These are phyloP conservation scores for Turritis glabra DNA, from an alignment of 345 rosid genomes.

Conservation along the genomic window DNA sequence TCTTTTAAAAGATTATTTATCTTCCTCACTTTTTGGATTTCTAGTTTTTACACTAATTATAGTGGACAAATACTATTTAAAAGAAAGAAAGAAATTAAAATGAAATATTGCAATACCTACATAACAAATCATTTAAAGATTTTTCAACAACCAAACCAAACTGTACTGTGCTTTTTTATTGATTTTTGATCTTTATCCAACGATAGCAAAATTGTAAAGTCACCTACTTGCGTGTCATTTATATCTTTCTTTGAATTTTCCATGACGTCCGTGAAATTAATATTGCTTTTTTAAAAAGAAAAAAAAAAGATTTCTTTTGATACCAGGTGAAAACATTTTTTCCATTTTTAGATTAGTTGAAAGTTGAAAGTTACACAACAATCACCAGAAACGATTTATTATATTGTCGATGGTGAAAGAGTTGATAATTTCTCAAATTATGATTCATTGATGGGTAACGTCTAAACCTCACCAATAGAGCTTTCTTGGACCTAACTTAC, in stretches of 20 bases:
- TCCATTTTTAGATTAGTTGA: slow-evolving; percentile 18
- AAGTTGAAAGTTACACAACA: slow-evolving; percentile 5
- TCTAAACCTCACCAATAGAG: slow-evolving; percentile 11
- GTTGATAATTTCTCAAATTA: neutral
- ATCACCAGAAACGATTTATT: neutral
- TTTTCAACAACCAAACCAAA: slow-evolving; percentile 30
- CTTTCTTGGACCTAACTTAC: neutral
- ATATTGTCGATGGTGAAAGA: neutral
- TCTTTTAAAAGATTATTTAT: neutral
- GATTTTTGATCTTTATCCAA: slow-evolving; percentile 27
- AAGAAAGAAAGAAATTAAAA: neutral
- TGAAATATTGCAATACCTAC: neutral
- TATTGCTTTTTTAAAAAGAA: neutral
- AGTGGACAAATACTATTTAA: neutral
- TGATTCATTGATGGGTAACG: slow-evolving; percentile 3
- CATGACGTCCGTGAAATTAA: slow-evolving; percentile 22
- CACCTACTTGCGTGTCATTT: slow-evolving; percentile 40
- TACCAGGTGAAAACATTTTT: slow-evolving; percentile 12
- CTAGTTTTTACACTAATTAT: neutral
- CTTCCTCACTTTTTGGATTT: slow-evolving; percentile 9
- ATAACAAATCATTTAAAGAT: slow-evolving; percentile 15
- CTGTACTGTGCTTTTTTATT: slow-evolving; percentile 10
- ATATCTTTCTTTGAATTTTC: slow-evolving; percentile 9
- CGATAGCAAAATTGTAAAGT: neutral
- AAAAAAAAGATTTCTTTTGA: neutral